Evolutionary conservation across 2,329 filamentous ascomycete species (phyloP).

Genomic region (Pseudopithomyces maydicus): DNA sequence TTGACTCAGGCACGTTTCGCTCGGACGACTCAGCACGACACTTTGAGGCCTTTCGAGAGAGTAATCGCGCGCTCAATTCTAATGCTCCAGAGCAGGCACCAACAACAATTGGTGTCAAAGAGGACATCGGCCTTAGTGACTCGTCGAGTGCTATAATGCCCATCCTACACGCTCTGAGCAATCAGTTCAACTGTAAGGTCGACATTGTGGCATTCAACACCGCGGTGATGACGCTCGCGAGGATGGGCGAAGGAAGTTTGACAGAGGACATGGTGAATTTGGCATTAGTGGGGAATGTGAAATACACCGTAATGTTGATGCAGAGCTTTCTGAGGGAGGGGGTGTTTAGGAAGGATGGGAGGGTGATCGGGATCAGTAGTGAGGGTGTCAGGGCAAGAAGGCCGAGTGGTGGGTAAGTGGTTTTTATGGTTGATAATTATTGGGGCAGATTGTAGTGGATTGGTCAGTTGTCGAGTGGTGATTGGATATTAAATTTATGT

Average conservation of each 20-base stretch:
- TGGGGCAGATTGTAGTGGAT: too few species aligned
- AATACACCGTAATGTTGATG: conserved; percentile 20
- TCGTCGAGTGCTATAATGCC: conserved; percentile 1
- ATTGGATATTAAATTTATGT: background rate
- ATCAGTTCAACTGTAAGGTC: conserved; percentile 14
- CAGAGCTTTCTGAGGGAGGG: conserved; percentile 12
- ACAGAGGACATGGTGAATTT: conserved; percentile 13
- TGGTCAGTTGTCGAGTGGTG: background rate
- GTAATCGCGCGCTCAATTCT: background rate
- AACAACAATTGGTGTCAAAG: conserved; percentile 15
- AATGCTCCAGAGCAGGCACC: background rate
- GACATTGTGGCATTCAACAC: conserved; percentile 25
- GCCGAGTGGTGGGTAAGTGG: conserved; percentile 20
- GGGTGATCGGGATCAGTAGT: conserved; percentile 22
- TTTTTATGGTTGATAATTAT: too few species aligned
- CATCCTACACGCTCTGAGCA: conserved; percentile 14
- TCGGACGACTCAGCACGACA: conserved; percentile 17
- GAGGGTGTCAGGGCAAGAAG: conserved; percentile 20
- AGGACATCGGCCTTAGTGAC: conserved; percentile 11
- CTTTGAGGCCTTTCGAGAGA: conserved; percentile 19
- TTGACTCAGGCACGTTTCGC: conserved; percentile 30
- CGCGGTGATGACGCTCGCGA: conserved; percentile 22
- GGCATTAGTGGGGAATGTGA: conserved; percentile 19
- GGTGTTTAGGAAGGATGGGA: conserved; percentile 10
- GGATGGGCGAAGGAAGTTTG: conserved; percentile 19